Base-by-base conservation (phyloP, 1,139 yeast genomes). In the Debaryomyces robertsiae region DNA sequence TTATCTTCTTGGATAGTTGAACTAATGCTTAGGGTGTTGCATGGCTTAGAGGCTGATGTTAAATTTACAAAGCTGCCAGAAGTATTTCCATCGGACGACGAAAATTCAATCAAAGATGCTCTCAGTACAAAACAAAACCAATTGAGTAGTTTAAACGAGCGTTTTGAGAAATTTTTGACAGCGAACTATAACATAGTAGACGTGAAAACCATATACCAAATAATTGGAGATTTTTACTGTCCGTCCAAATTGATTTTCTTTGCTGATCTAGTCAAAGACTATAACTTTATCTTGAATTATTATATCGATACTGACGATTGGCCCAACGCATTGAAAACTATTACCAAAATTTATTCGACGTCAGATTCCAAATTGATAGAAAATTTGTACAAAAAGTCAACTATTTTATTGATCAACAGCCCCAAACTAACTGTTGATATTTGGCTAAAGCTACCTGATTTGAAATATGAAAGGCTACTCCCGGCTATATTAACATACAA, bases 1-100 rank as follows among this genome's bases (percentile, higher is more conserved):
- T 60, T 91, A n/a, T 80, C 91, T 0, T 79, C 85, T 44, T 91
- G 97, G 96, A 79, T 91, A 29, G 75, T 88, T 5, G 94, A 90
- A 63, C 61, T 86, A 9, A 56, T 64, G 54, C 52, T 69, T 6
- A 48, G 73, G 35, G 46, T 53, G 6, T 53, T 64, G 6, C 53
- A 58, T 33, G 47, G 49, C 13, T 43, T 62, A 7, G 62, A 61
- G 38, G 46, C 50, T 15, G 60, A 55, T 7, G 17, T 46, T 4
- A 40, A 43, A 7, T 43, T 39, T 15, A 37, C 14, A 38, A 24
- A 13, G 17, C 19, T 17, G n/a, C 23, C 32, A 22, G 31, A 19
- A 25, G 14, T 16, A 16, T 27, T 31, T 9, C 16, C 16, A 28
- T 27, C 14, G 23, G 19, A 30, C 13, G 29, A 22, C 32, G 16